Evolutionary conservation across 2,329 filamentous ascomycete species (phyloP), one percentile per base, ranked within the genome.

Genomic region (Colletotrichum musicola): DNA sequence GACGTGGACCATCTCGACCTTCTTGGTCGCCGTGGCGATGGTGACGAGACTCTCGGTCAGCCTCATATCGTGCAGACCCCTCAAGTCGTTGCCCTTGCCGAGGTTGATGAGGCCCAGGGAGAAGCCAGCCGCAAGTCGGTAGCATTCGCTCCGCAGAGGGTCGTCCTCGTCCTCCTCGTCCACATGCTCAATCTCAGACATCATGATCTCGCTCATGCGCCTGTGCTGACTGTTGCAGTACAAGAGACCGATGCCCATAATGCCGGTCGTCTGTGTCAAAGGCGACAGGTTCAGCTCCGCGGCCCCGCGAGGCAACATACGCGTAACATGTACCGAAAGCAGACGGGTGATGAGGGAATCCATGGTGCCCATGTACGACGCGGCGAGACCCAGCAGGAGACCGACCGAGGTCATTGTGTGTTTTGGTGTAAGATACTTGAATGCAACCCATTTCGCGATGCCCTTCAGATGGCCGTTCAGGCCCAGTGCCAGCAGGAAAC

Each of bases 321-420:
- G 89, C 1, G 95, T 98, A 61, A 98, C 94, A 79, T 99, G 96
- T 1, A 99, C 95, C 3, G 96, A 99, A 4, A 99, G 85, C 44
- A 99, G 84, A 25, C 96, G 90, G 9, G 96, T 98, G 69, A 98
- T 95, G 30, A 98, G 86, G 2, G 93, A 96, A 78, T 99, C 96
- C 95, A 98, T 98, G 2, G 95, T 98, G 1, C 97, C 96, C 73
- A 98, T 86, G 77, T 97, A 97, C 1, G 96, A 98, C 27, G 93
- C 96, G 9, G 96, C 95, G 18, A 99, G 85, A 1, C 96, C 96
- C 0, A 99, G 85, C 3, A 99, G 85, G n/a, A 99, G 84, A 10
- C 96, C 96, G 62, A 99, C 95, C 1, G 96, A 98, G 25, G 96
- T 98, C 96, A 99, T 99, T 27, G 95, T 97, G 79, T 99, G 97